Evolutionary conservation across 2,329 filamentous ascomycete species (phyloP).

Genomic region (Trichoderma polysporum): DNA sequence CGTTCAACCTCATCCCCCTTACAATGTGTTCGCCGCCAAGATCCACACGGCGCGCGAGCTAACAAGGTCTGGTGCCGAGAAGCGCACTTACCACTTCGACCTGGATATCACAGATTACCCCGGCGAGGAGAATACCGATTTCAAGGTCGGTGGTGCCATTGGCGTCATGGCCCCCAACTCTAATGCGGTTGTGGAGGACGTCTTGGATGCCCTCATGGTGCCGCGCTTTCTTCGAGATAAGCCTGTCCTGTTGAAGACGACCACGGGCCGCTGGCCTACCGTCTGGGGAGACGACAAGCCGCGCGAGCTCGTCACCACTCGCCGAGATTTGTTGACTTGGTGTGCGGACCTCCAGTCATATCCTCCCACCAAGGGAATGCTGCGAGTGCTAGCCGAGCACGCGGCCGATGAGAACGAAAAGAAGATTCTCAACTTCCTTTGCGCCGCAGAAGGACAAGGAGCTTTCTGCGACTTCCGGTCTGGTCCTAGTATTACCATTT

Average conservation of each 20-base stretch:
- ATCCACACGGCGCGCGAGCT: constrained; percentile 82
- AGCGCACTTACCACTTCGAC: constrained; percentile 96
- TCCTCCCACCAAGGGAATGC: constrained; percentile 81
- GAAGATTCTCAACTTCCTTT: constrained; percentile 83
- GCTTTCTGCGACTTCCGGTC: constrained; percentile 94
- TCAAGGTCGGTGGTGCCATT: constrained; percentile 94
- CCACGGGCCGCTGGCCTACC: constrained; percentile 86
- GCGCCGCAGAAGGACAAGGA: constrained; percentile 85
- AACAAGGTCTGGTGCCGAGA: constrained; percentile 85
- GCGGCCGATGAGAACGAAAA: constrained; percentile 77
- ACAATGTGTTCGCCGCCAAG: constrained; percentile 86
- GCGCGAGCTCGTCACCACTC: constrained; percentile 83
- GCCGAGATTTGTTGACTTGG: constrained; percentile 91
- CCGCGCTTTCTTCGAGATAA: constrained; percentile 82
- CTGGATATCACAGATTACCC: constrained; percentile 96
- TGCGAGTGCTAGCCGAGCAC: constrained; percentile 83
- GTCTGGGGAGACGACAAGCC: constrained; percentile 93
- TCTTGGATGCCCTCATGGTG: constrained; percentile 78
- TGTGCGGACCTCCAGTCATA: constrained; percentile 92
- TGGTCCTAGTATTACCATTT: constrained; percentile 78
- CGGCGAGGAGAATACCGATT: constrained; percentile 78
- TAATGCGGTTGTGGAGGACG: constrained; percentile 70
- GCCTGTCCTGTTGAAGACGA: constrained; percentile 75
- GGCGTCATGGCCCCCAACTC: constrained; percentile 90
- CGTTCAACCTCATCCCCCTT: constrained; percentile 92